Evolutionary conservation across 108 stramenopile genomes (phyloP).

Genomic region (Schizochytrium sp.): DNA sequence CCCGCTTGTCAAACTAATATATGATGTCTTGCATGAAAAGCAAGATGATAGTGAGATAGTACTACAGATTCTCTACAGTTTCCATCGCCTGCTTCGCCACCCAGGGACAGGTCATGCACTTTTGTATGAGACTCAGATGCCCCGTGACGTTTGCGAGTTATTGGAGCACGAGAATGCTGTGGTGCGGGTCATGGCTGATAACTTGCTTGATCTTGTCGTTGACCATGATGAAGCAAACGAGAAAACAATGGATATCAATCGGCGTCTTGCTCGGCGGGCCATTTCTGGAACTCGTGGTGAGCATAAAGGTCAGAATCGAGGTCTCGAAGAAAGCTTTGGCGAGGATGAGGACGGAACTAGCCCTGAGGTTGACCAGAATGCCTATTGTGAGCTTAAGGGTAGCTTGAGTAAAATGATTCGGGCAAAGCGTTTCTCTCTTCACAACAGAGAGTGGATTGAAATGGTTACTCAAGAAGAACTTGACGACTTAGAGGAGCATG

Average conservation of each 20-base stretch:
- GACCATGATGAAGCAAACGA: slow-evolving; percentile 64
- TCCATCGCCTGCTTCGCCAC: slow-evolving; percentile 63
- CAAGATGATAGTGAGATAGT: slow-evolving; percentile 73
- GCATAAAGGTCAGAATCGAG: background rate
- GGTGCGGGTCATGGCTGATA: slow-evolving; percentile 37
- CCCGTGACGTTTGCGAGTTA: slow-evolving; percentile 59
- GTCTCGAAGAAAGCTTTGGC: background rate
- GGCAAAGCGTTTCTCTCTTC: slow-evolving; percentile 33
- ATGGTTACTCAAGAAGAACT: slow-evolving; percentile 51
- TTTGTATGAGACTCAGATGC: slow-evolving; percentile 57
- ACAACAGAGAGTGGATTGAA: slow-evolving; percentile 65
- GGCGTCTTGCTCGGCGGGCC: slow-evolving; percentile 11
- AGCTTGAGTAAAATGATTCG: slow-evolving; percentile 58
- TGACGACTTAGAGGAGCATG: slow-evolving; percentile 61
- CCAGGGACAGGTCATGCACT: slow-evolving; percentile 50
- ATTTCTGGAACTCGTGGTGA: slow-evolving; percentile 19
- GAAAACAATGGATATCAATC: slow-evolving; percentile 37
- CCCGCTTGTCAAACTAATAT: slow-evolving; percentile 60
- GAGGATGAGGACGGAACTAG: background rate
- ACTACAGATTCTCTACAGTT: slow-evolving; percentile 72
- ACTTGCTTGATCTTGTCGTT: slow-evolving; percentile 59
- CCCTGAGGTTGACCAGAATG: slow-evolving; percentile 45
- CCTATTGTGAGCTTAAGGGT: slow-evolving; percentile 13
- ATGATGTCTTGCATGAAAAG: slow-evolving; percentile 74
- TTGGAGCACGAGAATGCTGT: background rate